phyloP scores from a whole-genome alignment of 2,329 filamentous ascomycete genomes.

The Mycosphaerella sp. region DNA sequence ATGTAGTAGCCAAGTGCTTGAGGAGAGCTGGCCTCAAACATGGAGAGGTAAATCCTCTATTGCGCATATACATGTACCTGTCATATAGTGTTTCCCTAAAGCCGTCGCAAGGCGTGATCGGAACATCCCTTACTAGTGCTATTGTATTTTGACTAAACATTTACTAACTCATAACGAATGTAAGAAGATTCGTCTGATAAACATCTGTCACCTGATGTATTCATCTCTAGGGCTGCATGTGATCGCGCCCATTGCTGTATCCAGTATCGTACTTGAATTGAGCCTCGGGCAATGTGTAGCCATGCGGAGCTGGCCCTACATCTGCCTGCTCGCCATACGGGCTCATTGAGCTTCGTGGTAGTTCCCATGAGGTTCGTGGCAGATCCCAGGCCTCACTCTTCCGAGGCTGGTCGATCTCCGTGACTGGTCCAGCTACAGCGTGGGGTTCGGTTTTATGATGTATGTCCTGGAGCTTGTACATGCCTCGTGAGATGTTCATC shows the following conservation, averaged over 20 bases:
- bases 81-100: background rate
- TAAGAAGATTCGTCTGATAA: background rate
- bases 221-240: background rate
- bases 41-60: no score
- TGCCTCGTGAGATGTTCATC: constrained; percentile 41
- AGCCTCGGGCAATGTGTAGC: constrained; percentile 39
- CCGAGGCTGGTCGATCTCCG: constrained; percentile 22
- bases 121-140: constrained; percentile 2
- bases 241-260: constrained; percentile 29
- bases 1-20: no score
- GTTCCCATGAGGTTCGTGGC: constrained; percentile 30
- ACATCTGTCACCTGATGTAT: background rate
- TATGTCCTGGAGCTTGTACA: constrained; percentile 45
- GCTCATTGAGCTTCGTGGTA: constrained; percentile 25
- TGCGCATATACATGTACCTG: background rate
- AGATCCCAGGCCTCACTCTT: constrained; percentile 32
- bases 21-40: no score
- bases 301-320: constrained; percentile 24
- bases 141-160: constrained; percentile 3
- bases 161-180: constrained; percentile 1
- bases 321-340: constrained; percentile 27
- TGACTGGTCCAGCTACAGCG: constrained; percentile 27
- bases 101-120: background rate
- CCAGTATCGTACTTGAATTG: constrained; percentile 42
- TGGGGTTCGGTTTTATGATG: constrained; percentile 28